phyloP scores from a whole-genome alignment of 148 eudicot genomes.

The Heliamphora exappendiculata region DNA sequence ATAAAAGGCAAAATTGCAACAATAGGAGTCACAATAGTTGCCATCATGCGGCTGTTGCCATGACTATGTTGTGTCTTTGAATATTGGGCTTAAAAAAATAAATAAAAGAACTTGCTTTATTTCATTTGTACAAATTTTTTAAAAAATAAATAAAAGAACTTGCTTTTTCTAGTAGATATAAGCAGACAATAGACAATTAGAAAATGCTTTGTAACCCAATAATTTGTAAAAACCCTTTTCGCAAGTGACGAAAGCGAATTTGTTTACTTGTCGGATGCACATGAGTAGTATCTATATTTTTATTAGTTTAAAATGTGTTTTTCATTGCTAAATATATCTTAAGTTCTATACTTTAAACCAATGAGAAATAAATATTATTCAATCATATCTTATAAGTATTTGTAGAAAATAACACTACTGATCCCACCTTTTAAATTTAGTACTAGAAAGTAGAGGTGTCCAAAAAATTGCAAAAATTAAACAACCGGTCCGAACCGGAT shows the following conservation, averaged over 20 bases:
- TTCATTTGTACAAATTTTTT: background rate
- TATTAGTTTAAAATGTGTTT: too few relatives aligned
- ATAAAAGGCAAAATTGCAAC: constrained; percentile 15
- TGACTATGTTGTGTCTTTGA: background rate
- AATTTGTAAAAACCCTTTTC: too few relatives aligned
- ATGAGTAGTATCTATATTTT: background rate
- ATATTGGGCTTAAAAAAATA: background rate
- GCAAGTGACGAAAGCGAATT: background rate
- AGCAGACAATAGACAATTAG: too few relatives aligned
- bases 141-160: background rate
- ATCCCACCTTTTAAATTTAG: too few relatives aligned
- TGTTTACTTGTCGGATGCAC: background rate
- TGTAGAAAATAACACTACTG: too few relatives aligned
- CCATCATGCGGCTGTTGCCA: background rate
- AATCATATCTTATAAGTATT: background rate
- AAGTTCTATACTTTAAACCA: too few relatives aligned
- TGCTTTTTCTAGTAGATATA: too few relatives aligned
- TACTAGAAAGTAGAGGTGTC: too few relatives aligned
- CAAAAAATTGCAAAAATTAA: too few relatives aligned
- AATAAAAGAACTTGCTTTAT: background rate
- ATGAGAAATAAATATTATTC: too few relatives aligned
- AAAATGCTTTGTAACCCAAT: background rate
- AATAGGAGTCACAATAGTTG: constrained; percentile 11
- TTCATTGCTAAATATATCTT: too few relatives aligned
- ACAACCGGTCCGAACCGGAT: too few relatives aligned